phyloP scores from a whole-genome alignment of 139 green algal species.

The Edaphochlamys debaryana region DNA sequence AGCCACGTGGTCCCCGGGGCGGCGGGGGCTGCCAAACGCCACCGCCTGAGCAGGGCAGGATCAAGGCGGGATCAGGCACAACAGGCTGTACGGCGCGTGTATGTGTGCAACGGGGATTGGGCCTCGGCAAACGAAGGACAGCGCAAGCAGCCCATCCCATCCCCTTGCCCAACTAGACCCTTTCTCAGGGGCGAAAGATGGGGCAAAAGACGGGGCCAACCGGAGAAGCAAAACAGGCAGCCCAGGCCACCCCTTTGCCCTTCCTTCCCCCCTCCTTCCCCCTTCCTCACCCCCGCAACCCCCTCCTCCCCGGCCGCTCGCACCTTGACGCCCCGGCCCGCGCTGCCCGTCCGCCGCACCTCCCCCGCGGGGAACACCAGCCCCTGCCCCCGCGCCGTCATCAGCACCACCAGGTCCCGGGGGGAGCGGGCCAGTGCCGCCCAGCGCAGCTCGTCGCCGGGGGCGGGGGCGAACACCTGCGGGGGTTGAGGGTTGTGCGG shows the following conservation, averaged over 20 bases:
- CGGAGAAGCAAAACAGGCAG: too few species aligned
- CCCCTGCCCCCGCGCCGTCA: not conserved
- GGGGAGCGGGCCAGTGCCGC: conserved; percentile 3
- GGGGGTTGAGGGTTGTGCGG: too few species aligned
- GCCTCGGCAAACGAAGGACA: not conserved
- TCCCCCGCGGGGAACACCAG: conserved; percentile 9
- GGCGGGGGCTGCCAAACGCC: conserved; percentile 25
- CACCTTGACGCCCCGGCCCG: conserved; percentile 35
- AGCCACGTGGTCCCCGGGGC: conserved; percentile 46
- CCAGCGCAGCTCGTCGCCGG: conserved; percentile 1
- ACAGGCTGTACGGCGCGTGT: not conserved
- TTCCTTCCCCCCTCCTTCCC: not conserved
- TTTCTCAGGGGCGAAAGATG: too few species aligned
- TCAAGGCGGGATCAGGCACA: not conserved
- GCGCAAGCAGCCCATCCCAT: not conserved
- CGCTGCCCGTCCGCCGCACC: conserved; percentile 46
- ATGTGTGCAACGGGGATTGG: not conserved
- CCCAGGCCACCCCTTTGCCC: not conserved
- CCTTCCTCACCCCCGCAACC: not conserved
- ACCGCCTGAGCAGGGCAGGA: conserved; percentile 53
- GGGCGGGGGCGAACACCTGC: too few species aligned
- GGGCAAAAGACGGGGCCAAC: too few species aligned
- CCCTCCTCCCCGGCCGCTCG: not conserved
- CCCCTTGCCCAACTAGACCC: too few species aligned
- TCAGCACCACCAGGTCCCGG: conserved; percentile 13